A percentile compares a stretch with the other conserved stretches of the same genome.
phyloP scores from a whole-genome alignment of 805 yeast genomes.

The Yarrowia sp. region DNA sequence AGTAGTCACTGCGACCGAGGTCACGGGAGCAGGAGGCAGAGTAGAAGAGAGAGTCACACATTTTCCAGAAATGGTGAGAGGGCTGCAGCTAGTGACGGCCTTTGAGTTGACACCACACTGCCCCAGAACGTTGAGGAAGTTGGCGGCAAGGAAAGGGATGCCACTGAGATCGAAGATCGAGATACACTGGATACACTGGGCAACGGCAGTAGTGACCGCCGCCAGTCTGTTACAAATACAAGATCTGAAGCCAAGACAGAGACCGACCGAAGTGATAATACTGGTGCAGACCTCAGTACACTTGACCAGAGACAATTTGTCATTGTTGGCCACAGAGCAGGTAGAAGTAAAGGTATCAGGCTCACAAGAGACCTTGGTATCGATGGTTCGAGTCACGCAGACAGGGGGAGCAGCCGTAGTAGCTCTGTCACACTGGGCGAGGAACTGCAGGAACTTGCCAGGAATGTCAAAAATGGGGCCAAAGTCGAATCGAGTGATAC shows the following conservation, averaged over 20 bases:
- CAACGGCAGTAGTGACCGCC: conserved; percentile 1
- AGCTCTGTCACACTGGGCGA: conserved; percentile 9
- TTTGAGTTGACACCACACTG: conserved; percentile 1
- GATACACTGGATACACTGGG: conserved; percentile 25
- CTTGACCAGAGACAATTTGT: neutral
- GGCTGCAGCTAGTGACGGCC: neutral
- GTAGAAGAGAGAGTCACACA: conserved; percentile 13
- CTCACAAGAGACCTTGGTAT: conserved; percentile 6
- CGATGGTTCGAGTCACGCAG: conserved; percentile 11
- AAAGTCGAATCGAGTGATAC: conserved; percentile 1
- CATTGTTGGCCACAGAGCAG: conserved; percentile 2
- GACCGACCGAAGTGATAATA: conserved; percentile 16
- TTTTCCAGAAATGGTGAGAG: conserved; percentile 20
- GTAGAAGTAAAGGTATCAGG: conserved; percentile 1
- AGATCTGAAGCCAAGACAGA: neutral
- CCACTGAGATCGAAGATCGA: conserved; percentile 22
- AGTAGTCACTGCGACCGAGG: conserved; percentile 2
- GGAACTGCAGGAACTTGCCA: neutral
- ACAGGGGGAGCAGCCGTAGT: neutral
- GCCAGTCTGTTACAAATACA: conserved; percentile 26
- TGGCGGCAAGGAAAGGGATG: neutral
- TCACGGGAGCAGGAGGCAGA: conserved; percentile 2
- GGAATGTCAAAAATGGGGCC: neutral
- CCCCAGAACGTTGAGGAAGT: conserved; percentile 10
- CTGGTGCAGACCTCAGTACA: conserved; percentile 7